Percentiles rank a stretch among this genome's conserved stretches.
Conservation (phyloP, 2,329 filamentous ascomycete species). For the Pseudogymnoascus sp. region DNA sequence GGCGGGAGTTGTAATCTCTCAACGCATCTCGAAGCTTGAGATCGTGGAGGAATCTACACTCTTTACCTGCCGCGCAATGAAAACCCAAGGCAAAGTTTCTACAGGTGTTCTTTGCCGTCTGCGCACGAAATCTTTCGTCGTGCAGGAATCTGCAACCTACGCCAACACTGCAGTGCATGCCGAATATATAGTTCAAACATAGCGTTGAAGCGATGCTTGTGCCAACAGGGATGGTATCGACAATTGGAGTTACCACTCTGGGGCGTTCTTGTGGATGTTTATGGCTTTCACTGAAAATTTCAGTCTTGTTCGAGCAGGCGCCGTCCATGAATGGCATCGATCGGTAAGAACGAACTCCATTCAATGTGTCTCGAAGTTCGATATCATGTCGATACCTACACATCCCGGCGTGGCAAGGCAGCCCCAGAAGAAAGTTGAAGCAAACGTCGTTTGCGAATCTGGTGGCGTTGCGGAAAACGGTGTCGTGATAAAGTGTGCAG, state of each 20-base stretch:
- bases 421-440: not conserved
- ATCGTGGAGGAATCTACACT: not conserved
- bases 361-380: not conserved
- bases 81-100: not conserved
- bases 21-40: not conserved
- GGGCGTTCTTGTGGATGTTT: not conserved
- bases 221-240: not conserved
- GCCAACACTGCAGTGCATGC: not conserved
- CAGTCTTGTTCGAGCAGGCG: not conserved
- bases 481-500: not conserved
- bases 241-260: not conserved
- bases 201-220: not conserved
- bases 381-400: not conserved
- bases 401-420: not conserved
- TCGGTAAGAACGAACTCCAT: not conserved
- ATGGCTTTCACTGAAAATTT: not conserved
- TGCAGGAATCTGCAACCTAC: not conserved
- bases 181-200: not conserved
- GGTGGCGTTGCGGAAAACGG: not conserved
- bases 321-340: constrained; percentile 1
- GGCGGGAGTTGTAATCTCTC: not conserved
- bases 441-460: not conserved
- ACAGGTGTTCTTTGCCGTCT: not conserved
- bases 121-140: not conserved
- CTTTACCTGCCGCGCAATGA: not conserved